These are phyloP conservation scores for Straminergon stramineum DNA, from an alignment of 225 moss, liverwort and hornwort species.

Conservation along the genomic window DNA sequence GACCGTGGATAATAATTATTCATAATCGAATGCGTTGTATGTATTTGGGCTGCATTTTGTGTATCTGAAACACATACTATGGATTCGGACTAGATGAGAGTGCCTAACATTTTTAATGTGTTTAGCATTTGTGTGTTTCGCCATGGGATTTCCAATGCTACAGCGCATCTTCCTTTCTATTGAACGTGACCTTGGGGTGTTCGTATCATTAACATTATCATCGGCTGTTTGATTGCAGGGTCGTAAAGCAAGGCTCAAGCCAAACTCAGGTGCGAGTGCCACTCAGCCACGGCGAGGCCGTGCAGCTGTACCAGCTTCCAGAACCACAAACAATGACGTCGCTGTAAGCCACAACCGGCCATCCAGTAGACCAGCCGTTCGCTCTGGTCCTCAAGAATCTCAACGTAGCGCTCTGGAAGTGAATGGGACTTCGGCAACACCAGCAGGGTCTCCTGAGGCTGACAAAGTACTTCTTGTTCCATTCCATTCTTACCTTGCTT, in stretches of 20 bases:
- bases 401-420: conserved; percentile 11
- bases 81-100: neutral
- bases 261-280: conserved; percentile 8
- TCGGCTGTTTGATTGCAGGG: conserved; percentile 8
- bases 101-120: neutral
- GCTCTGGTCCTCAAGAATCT: conserved; percentile 11
- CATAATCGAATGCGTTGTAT: neutral
- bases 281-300: conserved; percentile 27
- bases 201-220: neutral
- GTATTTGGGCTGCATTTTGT: neutral
- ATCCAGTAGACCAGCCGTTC: conserved; percentile 4
- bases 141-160: neutral
- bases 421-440: conserved; percentile 1
- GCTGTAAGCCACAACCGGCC: conserved; percentile 1
- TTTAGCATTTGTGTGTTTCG: neutral
- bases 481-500: neutral
- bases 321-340: conserved; percentile 1
- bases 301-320: conserved; percentile 6
- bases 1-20: neutral
- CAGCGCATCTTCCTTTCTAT: neutral
- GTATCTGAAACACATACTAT: neutral
- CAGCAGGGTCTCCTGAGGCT: conserved; percentile 6
- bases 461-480: conserved; percentile 13
- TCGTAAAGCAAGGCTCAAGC: conserved; percentile 41
- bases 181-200: neutral